These are phyloP conservation scores for Elasticomyces elasticus DNA, from an alignment of 495 filamentous ascomycete genomes.

Conservation along the genomic window DNA sequence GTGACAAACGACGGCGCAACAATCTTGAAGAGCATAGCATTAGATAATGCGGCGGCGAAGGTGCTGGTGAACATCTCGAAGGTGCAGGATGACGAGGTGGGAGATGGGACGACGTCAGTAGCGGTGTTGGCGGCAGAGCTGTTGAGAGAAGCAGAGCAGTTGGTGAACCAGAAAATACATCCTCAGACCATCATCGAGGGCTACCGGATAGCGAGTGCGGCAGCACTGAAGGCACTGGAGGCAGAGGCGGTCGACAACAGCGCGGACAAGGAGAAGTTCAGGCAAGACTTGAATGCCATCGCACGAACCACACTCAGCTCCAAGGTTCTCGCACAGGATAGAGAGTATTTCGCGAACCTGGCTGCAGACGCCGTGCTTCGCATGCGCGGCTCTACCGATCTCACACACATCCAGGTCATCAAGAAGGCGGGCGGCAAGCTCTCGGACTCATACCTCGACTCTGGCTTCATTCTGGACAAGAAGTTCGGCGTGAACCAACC, in stretches of 20 bases:
- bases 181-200: constrained; percentile 99
- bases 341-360: constrained; percentile 80
- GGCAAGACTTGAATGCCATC: constrained; percentile 80
- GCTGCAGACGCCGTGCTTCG: constrained; percentile 89
- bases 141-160: constrained; percentile 89
- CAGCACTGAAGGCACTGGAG: constrained; percentile 74
- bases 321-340: constrained; percentile 89
- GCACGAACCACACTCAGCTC: constrained; percentile 96
- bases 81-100: constrained; percentile 97
- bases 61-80: constrained; percentile 98
- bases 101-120: constrained; percentile 88
- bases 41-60: constrained; percentile 97
- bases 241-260: constrained; percentile 81
- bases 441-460: constrained; percentile 91
- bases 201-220: constrained; percentile 89
- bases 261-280: constrained; percentile 69
- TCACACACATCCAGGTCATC: constrained; percentile 97
- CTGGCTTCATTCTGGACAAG: constrained; percentile 98
- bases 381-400: constrained; percentile 81
- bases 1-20: constrained; percentile 98
- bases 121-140: constrained; percentile 91
- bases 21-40: constrained; percentile 95
- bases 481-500: constrained; percentile 98
- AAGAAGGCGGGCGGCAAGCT: constrained; percentile 98
- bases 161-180: constrained; percentile 95